Evolutionary conservation across 1,284 basidiomycete genomes (phyloP).

Genomic region (Wallemia mellicola): DNA sequence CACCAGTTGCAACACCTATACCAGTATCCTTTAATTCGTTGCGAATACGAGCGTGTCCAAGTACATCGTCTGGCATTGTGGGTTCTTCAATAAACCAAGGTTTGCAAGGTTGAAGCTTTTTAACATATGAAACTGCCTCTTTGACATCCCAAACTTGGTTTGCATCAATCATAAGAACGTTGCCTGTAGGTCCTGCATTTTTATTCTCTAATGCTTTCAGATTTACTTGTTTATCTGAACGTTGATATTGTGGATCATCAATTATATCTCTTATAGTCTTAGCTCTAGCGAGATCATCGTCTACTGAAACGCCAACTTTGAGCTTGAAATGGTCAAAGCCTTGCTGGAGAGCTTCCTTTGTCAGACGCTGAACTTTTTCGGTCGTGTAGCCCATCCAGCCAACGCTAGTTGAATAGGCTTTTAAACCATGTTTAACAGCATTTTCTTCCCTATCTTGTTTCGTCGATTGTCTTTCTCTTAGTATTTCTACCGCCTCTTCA

Average conservation of each 20-base stretch:
- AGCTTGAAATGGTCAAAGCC: slow-evolving; percentile 95
- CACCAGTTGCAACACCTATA: slow-evolving; percentile 81
- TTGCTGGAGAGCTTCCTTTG: slow-evolving; percentile 46
- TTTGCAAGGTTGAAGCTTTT: slow-evolving; percentile 42
- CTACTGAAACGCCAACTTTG: slow-evolving; percentile 65
- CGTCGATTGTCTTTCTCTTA: slow-evolving; percentile 40
- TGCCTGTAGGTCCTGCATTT: slow-evolving; percentile 61
- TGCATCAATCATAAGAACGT: slow-evolving; percentile 84
- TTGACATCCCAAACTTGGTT: slow-evolving; percentile 93
- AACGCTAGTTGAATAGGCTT: slow-evolving; percentile 76
- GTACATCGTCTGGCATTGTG: slow-evolving; percentile 67
- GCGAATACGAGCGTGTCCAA: slow-evolving; percentile 49
- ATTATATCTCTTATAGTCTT: slow-evolving; percentile 72
- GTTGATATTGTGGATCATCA: slow-evolving; percentile 45
- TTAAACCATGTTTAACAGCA: slow-evolving; percentile 40
- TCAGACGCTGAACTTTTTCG: slow-evolving; percentile 63
- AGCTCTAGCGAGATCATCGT: slow-evolving; percentile 58
- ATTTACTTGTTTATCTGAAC: slow-evolving; percentile 27
- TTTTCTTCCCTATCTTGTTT: slow-evolving; percentile 47
- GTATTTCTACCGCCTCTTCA: slow-evolving; percentile 57
- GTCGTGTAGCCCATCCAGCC: slow-evolving; percentile 83
- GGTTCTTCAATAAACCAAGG: slow-evolving; percentile 98
- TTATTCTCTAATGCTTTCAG: slow-evolving; percentile 42
- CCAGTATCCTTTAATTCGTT: slow-evolving; percentile 26
- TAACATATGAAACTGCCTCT: slow-evolving; percentile 72